Base-by-base conservation (phyloP, 768 basidiomycete species). In the Coprinellus aureogranulatus region DNA sequence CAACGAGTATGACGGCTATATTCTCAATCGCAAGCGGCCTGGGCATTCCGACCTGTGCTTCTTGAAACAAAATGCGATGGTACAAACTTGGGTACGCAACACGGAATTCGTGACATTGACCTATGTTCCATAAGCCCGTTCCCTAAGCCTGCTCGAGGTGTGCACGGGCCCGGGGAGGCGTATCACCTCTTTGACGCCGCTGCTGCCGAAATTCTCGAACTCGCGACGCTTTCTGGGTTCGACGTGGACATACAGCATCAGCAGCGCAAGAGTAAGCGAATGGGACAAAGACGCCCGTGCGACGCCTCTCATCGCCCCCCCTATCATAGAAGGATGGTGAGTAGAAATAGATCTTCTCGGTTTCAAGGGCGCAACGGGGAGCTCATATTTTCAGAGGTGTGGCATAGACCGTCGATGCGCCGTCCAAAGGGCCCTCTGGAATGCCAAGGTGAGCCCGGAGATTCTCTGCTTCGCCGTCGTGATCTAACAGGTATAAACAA, bases 181-280 rank as follows among this genome's bases (percentile, higher is more conserved):
- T 97, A 94, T 68, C 89, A 89, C 67, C 81, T 98, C 18, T 93
- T 92, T 64, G 92, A 94, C 62, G 91, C 92, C 5, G 85, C 92
- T 46, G 92, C 93, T 25, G 87, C 91, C 6, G 94, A 92, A 37
- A 92, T 98, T 25, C 87, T 91, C 3, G 94, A 97, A 70, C 75
- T 98, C 97, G 96, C 62, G 95, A 98, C 69, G 94, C 95, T 20
- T 98, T 98, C 85, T 98, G 98, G 85, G 85, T 92, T 66, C 73
- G 89, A 64, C 89, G 92, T 75, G 75, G 90, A 70, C 88, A 89
- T n/a, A 78, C 89, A 78, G 79, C 77, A 34, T 34, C 34, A 14
- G 34, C 34, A 34, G 34, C 34, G 8, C 34, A 6, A 34, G 34
- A n/a, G n/a, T n/a, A n/a, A n/a, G n/a, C n/a, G n/a, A n/a, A n/a